A percentile compares a stretch with the other conserved stretches of the same genome.
Evolutionary conservation across 306 rosid species (phyloP).

Genomic region (Crotalaria pallida): DNA sequence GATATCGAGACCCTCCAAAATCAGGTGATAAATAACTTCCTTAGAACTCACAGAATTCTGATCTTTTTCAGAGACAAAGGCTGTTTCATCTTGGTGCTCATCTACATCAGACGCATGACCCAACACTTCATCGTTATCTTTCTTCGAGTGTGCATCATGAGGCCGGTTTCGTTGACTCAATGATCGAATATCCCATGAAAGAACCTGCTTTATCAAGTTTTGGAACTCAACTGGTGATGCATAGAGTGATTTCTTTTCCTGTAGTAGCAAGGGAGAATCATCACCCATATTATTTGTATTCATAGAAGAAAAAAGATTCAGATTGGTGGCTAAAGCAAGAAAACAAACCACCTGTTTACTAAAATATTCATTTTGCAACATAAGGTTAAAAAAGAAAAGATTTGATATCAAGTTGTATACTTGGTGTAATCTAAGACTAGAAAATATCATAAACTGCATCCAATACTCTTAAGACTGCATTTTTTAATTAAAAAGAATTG

Average conservation of each 20-base stretch:
- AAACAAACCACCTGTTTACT: neutral
- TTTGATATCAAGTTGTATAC: neutral
- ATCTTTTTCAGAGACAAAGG: slow-evolving; percentile 20
- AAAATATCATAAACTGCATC: neutral
- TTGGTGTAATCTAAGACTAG: neutral
- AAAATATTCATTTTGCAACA: neutral
- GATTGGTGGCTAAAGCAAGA: neutral
- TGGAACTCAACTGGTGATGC: slow-evolving; percentile 68
- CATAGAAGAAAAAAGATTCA: slow-evolving; percentile 1
- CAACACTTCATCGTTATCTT: slow-evolving; percentile 22
- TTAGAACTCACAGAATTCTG: slow-evolving; percentile 21
- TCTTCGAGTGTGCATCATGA: slow-evolving; percentile 30
- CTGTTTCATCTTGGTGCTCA: slow-evolving; percentile 33
- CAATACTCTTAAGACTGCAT: neutral
- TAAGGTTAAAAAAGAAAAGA: neutral
- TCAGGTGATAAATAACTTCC: slow-evolving; percentile 55
- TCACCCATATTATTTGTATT: neutral
- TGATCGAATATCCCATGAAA: slow-evolving; percentile 94
- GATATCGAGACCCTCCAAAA: slow-evolving; percentile 71
- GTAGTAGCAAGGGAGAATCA: slow-evolving; percentile 13
- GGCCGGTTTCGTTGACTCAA: slow-evolving; percentile 69
- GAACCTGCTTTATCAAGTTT: slow-evolving; percentile 71
- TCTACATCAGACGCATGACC: slow-evolving; percentile 43
- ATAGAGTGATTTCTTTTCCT: slow-evolving; percentile 74
- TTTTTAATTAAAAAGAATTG: too few species aligned